Base-by-base conservation (phyloP, 106 monocot species). In the Apostasia ramifera region DNA sequence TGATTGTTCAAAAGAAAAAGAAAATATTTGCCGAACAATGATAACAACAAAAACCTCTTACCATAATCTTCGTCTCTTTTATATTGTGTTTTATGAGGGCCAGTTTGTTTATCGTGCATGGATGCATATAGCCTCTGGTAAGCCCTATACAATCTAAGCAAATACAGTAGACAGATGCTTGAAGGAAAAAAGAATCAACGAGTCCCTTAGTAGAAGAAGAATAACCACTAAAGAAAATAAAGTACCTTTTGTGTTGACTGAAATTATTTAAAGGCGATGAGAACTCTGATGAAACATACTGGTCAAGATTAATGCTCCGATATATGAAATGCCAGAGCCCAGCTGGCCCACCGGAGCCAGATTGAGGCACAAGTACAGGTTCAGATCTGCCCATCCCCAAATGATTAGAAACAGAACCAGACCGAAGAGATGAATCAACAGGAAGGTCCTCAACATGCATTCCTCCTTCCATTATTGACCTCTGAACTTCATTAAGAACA, bases 271-370 rank as follows among this genome's bases (percentile, higher is more conserved):
- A 74, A 59, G 92, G 89, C 10, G 92, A 73, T 13, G 92, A 83
- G 44, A 97, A 97, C 53, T 97, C 97, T 57, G 97, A 97, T 26
- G 92, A 86, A 4, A 97, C 85, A 76, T 89, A 97, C 48, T 97
- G 97, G 70, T 89, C 87, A 79, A 97, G 79, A 67, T 83, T 87
- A 11, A 92, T 79, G 70, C 89, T 97, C 71, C 78, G 74, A 70
- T 92, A 98, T 52, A 98, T 87, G 69, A 98, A 98, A 83, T 98
- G 92, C 86, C 92, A 92, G 14, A 98, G 87, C 55, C 97, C 97
- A 81, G 82, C 64, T 48, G 92, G 89, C 13, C 97, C 97, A 66
- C 89, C 89, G 75, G 81, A 76, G 53, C 70, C 75, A 61, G 72
- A 9, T 51, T 48, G 40, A 40, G 78, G 59, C 6, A 47, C 43